Evolutionary conservation across 2,329 filamentous ascomycete genomes (phyloP).

Genomic region (Lachnellula subtilissima): DNA sequence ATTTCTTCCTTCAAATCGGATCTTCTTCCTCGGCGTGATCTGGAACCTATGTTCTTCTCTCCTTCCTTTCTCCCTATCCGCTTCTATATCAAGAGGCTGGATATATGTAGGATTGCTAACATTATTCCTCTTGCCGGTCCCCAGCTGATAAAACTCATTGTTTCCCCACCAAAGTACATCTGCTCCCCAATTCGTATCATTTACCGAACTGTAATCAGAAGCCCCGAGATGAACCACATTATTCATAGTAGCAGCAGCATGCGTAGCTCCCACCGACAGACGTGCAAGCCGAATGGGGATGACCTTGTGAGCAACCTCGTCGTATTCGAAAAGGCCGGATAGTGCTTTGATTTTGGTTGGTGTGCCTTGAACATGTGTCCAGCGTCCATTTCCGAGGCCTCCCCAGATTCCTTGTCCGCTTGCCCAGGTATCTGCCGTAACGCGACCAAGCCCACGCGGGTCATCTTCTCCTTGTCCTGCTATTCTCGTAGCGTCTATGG

Average conservation of each 20-base stretch:
- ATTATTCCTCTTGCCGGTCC: slow-evolving; percentile 85
- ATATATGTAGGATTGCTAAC: slow-evolving; percentile 72
- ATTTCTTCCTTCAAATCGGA: slow-evolving; percentile 63
- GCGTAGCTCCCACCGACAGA: slow-evolving; percentile 72
- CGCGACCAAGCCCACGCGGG: slow-evolving; percentile 41
- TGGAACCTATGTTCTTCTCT: slow-evolving; percentile 71
- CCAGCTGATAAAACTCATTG: slow-evolving; percentile 90
- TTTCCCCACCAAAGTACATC: slow-evolving; percentile 93
- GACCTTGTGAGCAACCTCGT: slow-evolving; percentile 63
- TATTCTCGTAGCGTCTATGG: slow-evolving; percentile 68
- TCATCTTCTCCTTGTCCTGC: slow-evolving; percentile 40
- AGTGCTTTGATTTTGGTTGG: slow-evolving; percentile 79
- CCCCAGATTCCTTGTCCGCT: slow-evolving; percentile 84
- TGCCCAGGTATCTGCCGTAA: slow-evolving; percentile 77
- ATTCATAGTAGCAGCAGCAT: slow-evolving; percentile 76
- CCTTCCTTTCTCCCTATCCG: slow-evolving; percentile 56
- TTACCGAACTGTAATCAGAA: slow-evolving; percentile 43
- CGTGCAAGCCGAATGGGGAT: slow-evolving; percentile 73
- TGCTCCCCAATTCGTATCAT: slow-evolving; percentile 80
- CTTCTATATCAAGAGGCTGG: slow-evolving; percentile 63
- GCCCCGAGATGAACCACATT: slow-evolving; percentile 65
- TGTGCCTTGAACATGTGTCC: slow-evolving; percentile 77
- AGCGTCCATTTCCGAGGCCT: slow-evolving; percentile 76
- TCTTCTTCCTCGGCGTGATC: slow-evolving; percentile 71
- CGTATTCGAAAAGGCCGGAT: slow-evolving; percentile 80